Conservation (phyloP, 257 asterid species). For the Petunia axillaris region DNA sequence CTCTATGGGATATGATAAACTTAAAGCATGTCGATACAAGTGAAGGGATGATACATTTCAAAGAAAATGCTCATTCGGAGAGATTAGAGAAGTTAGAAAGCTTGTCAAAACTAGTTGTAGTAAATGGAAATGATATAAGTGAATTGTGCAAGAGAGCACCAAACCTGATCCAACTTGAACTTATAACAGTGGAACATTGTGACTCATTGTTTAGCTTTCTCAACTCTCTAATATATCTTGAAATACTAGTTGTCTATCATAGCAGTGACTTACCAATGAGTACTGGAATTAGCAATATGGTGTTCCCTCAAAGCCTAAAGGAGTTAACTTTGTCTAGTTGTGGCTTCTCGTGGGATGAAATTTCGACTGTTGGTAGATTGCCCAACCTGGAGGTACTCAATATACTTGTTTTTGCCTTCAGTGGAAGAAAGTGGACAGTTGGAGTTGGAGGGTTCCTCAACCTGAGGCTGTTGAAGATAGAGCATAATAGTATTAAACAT, state of each 20-base stretch:
- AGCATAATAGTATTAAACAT: not conserved
- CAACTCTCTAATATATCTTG: not conserved
- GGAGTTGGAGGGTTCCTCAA: conserved; percentile 3
- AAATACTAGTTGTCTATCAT: conserved; percentile 11
- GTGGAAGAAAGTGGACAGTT: conserved; percentile 21
- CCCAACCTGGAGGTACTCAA: conserved; percentile 4
- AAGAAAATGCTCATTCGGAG: not conserved
- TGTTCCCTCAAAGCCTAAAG: not conserved
- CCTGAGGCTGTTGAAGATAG: conserved; percentile 13
- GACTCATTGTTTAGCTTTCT: conserved; percentile 13
- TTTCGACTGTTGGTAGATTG: not conserved
- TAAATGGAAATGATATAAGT: conserved; percentile 9
- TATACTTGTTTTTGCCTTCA: not conserved
- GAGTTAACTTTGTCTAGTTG: conserved; percentile 17
- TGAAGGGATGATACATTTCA: not conserved
- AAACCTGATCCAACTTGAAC: conserved; percentile 12
- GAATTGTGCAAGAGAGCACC: conserved; percentile 22
- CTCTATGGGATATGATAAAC: conserved; percentile 23
- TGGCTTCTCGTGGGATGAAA: conserved; percentile 11
- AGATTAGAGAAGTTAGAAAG: not conserved
- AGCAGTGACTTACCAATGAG: not conserved
- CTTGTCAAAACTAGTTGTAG: not conserved
- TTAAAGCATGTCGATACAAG: conserved; percentile 18
- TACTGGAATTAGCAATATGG: not conserved
- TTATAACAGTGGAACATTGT: not conserved